Evolutionary conservation across 176 grass and related monocot genomes (phyloP).

Genomic region (Dactylis glomerata): DNA sequence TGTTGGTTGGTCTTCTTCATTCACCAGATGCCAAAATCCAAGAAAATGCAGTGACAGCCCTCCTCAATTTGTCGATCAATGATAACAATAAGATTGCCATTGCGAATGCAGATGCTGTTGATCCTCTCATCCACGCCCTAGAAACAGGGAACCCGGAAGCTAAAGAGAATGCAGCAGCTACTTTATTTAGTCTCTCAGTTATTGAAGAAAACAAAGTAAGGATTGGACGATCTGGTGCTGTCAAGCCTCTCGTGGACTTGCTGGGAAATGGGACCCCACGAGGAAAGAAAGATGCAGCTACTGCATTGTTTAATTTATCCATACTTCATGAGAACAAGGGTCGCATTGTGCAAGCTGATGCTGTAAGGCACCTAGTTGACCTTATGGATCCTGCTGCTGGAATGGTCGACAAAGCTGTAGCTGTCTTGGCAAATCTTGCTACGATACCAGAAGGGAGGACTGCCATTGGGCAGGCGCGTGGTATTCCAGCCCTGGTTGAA

Average conservation of each 20-base stretch:
- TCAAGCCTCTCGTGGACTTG: constrained; percentile 72
- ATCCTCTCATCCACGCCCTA: constrained; percentile 77
- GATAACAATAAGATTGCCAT: constrained; percentile 85
- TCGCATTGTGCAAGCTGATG: constrained; percentile 72
- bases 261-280: constrained; percentile 57
- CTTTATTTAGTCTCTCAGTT: constrained; percentile 81
- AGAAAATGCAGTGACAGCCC: constrained; percentile 70
- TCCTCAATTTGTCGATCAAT: constrained; percentile 78
- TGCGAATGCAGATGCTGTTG: constrained; percentile 52
- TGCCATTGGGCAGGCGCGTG: constrained; percentile 57
- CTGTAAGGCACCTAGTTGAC: constrained; percentile 67
- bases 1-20: constrained; percentile 65
- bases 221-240: constrained; percentile 73
- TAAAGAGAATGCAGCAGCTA: constrained; percentile 77
- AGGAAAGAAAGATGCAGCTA: constrained; percentile 87
- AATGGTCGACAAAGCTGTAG: constrained; percentile 84
- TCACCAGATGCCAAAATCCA: constrained; percentile 56
- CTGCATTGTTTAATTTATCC: constrained; percentile 78
- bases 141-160: constrained; percentile 72
- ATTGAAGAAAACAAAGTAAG: constrained; percentile 71
- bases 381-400: constrained; percentile 88
- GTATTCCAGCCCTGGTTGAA: constrained; percentile 72
- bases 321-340: constrained; percentile 79
- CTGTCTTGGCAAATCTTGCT: constrained; percentile 82
- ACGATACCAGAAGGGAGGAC: constrained; percentile 62